Evolutionary conservation across 768 basidiomycete genomes (phyloP).

Genomic region (Leccinum sublutescens): DNA sequence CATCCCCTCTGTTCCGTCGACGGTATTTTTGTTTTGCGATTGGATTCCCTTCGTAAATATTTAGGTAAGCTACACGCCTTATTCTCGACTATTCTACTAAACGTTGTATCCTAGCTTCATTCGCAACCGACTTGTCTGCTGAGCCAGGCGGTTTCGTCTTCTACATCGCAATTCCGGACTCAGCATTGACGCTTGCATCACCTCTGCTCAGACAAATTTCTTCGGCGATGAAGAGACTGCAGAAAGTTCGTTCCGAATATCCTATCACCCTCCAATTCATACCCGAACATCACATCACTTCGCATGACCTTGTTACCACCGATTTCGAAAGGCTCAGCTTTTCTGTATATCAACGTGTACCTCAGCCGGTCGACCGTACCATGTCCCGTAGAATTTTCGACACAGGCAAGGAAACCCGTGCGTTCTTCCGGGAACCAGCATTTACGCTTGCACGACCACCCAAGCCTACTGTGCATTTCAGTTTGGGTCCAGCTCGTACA

Average conservation of each 20-base stretch:
- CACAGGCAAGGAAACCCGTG: conserved; percentile 38
- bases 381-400: conserved; percentile 54
- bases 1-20: conserved; percentile 45
- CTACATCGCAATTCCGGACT: conserved; percentile 64
- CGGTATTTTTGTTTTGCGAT: conserved; percentile 61
- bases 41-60: conserved; percentile 70
- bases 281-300: conserved; percentile 59
- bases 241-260: conserved; percentile 43
- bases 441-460: conserved; percentile 57
- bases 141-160: conserved; percentile 51
- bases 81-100: not conserved
- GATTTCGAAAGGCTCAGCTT: conserved; percentile 52
- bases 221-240: conserved; percentile 56
- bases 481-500: conserved; percentile 39
- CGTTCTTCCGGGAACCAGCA: conserved; percentile 62
- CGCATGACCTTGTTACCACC: conserved; percentile 21
- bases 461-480: conserved; percentile 36
- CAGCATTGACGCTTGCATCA: conserved; percentile 61
- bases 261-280: conserved; percentile 72
- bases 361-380: conserved; percentile 55
- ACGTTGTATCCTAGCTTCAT: conserved; percentile 40
- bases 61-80: conserved; percentile 42
- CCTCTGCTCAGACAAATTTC: conserved; percentile 68
- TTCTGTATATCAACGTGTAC: conserved; percentile 72
- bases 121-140: conserved; percentile 44